A percentile compares a stretch with the other conserved stretches of the same genome.
Evolutionary conservation across 179 eudicot species (phyloP).

Genomic region (Beta macrorhiza): DNA sequence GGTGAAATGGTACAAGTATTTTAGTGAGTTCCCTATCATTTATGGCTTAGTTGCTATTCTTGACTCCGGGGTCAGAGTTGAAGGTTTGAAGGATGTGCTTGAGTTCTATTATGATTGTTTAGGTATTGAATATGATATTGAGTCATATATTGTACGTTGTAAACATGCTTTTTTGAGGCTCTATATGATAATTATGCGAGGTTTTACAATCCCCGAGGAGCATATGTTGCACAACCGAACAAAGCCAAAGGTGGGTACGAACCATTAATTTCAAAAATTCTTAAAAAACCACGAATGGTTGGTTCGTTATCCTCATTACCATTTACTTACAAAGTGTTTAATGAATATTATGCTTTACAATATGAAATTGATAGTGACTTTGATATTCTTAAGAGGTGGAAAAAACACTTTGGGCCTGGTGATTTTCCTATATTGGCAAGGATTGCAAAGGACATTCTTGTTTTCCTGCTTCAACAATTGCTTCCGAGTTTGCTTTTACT

Average conservation of each 20-base stretch:
- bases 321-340: no score
- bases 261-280: not conserved
- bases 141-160: not conserved
- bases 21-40: not conserved
- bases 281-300: not conserved
- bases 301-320: no score
- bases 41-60: not conserved
- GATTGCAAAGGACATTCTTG: not conserved
- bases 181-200: not conserved
- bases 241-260: not conserved
- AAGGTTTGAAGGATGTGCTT: not conserved
- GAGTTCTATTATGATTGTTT: not conserved
- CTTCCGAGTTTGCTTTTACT: conserved; percentile 7
- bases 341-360: no score
- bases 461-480: not conserved
- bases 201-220: not conserved
- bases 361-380: no score
- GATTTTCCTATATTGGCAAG: not conserved
- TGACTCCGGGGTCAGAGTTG: not conserved
- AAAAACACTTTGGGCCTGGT: no score
- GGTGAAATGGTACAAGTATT: not conserved
- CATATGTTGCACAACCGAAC: not conserved
- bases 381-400: no score
- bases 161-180: not conserved
- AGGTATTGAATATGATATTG: not conserved